These are phyloP conservation scores for Tarenaya hassleriana DNA, from an alignment of 345 rosid species.

Conservation along the genomic window DNA sequence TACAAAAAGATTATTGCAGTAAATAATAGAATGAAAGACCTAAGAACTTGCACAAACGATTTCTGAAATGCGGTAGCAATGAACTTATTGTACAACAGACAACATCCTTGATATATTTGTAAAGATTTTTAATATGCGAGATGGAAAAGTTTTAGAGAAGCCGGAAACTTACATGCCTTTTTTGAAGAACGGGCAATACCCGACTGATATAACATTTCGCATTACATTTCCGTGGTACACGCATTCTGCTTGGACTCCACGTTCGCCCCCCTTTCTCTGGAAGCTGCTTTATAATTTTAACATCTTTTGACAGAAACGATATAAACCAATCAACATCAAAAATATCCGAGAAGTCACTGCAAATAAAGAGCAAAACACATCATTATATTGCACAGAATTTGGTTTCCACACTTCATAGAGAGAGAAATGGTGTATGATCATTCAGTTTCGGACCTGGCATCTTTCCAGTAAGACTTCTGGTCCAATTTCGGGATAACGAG, in stretches of 20 bases:
- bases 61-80: neutral
- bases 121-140: neutral
- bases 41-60: too few species aligned
- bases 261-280: slow-evolving; percentile 62
- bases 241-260: slow-evolving; percentile 61
- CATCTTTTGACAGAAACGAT: slow-evolving; percentile 72
- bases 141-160: slow-evolving; percentile 23
- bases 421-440: neutral
- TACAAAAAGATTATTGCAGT: too few species aligned
- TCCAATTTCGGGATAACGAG: slow-evolving; percentile 95
- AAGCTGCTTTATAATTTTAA: slow-evolving; percentile 75
- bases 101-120: too few species aligned
- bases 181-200: slow-evolving; percentile 84
- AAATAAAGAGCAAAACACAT: neutral
- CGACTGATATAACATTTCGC: slow-evolving; percentile 82
- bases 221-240: slow-evolving; percentile 92
- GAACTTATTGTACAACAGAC: neutral
- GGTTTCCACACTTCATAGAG: neutral
- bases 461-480: slow-evolving; percentile 97
- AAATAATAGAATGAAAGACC: too few species aligned
- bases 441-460: slow-evolving; percentile 58
- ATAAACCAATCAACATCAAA: slow-evolving; percentile 81
- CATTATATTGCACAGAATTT: neutral
- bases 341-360: slow-evolving; percentile 85
- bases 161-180: slow-evolving; percentile 97